Conservation (phyloP, 2,329 filamentous ascomycete species). For the Fusarium newnesense region DNA sequence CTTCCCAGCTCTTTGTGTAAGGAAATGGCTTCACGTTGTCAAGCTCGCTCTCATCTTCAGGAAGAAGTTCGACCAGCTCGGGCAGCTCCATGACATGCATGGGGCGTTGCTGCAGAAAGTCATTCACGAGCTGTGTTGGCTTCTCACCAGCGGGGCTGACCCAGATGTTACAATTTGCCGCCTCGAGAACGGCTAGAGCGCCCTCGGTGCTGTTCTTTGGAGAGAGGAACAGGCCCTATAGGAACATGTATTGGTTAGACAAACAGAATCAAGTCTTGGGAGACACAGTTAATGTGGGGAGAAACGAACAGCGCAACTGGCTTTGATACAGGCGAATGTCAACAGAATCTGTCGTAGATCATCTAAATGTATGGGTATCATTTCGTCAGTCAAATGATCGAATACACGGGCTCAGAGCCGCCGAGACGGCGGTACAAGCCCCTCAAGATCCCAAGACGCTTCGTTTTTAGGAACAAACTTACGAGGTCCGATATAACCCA, state of each 20-base stretch:
- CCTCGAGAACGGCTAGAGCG: slow-evolving; percentile 47
- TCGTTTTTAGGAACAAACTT: slow-evolving; percentile 16
- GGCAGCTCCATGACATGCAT: slow-evolving; percentile 47
- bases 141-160: slow-evolving; percentile 33
- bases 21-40: slow-evolving; percentile 31
- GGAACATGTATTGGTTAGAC: not conserved
- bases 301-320: slow-evolving; percentile 44
- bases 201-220: slow-evolving; percentile 49
- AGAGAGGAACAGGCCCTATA: slow-evolving; percentile 48
- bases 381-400: not conserved
- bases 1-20: slow-evolving; percentile 49
- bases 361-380: slow-evolving; percentile 26
- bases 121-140: slow-evolving; percentile 33
- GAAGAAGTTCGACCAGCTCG: slow-evolving; percentile 43
- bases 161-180: slow-evolving; percentile 47
- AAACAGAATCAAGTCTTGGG: not conserved
- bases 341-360: slow-evolving; percentile 46
- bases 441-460: fast-evolving
- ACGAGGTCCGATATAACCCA: slow-evolving; percentile 50
- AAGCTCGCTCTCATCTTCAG: slow-evolving; percentile 1
- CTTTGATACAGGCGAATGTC: slow-evolving; percentile 48
- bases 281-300: too few species aligned
- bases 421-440: fast-evolving
- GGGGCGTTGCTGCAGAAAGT: slow-evolving; percentile 36
- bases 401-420: not conserved